These are phyloP conservation scores for Linnemannia schmuckeri DNA, from an alignment of 192 early-diverging fungal genomes.

Conservation along the genomic window DNA sequence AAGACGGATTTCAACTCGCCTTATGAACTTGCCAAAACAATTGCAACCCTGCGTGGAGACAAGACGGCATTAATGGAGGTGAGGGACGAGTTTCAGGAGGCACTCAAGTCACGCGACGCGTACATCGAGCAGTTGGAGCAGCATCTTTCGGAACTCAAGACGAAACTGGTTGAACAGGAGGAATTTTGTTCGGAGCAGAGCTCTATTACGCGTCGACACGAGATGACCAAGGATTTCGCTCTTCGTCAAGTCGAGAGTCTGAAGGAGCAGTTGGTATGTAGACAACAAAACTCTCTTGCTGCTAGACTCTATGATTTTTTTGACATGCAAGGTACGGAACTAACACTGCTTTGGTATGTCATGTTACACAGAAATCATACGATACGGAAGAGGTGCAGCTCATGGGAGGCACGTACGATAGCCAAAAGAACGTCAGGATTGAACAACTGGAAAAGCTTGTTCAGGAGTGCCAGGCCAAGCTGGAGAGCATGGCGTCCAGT, in stretches of 20 bases:
- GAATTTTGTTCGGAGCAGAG: constrained; percentile 57
- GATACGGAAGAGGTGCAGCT: constrained; percentile 63
- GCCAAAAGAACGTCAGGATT: constrained; percentile 70
- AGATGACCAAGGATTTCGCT: constrained; percentile 65
- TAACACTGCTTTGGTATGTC: neutral
- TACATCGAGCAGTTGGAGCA: constrained; percentile 54
- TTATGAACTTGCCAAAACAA: constrained; percentile 58
- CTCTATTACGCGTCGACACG: constrained; percentile 47
- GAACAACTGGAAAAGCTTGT: constrained; percentile 72
- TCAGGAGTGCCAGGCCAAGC: constrained; percentile 65
- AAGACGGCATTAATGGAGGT: constrained; percentile 54
- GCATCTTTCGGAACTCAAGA: constrained; percentile 57
- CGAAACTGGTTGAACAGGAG: constrained; percentile 60
- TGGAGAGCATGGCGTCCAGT: constrained; percentile 16
- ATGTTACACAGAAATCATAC: constrained; percentile 58
- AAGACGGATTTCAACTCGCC: constrained; percentile 64
- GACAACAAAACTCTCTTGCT: neutral
- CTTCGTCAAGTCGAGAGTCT: constrained; percentile 74
- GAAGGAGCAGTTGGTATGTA: constrained; percentile 72
- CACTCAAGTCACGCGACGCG: constrained; percentile 43
- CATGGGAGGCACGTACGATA: constrained; percentile 69
- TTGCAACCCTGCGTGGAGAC: constrained; percentile 65
- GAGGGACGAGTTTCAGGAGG: constrained; percentile 55
- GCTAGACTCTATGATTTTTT: no score
- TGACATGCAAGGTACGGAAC: no score